Evolutionary conservation across 2,329 filamentous ascomycete genomes (phyloP).

Genomic region (Parascedosporium putredinis): DNA sequence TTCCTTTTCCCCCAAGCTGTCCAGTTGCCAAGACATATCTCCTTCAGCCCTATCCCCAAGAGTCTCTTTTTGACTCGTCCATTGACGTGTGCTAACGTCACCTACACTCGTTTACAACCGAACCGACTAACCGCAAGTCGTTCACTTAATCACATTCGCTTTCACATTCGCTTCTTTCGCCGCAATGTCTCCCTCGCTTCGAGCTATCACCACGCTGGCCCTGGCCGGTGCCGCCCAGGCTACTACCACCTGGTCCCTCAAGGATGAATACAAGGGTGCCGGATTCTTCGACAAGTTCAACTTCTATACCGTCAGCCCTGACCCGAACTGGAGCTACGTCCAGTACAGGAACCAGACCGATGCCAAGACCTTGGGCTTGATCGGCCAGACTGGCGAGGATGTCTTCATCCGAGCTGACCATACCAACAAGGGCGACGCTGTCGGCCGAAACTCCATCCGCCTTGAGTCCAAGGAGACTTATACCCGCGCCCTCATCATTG

Average conservation of each 20-base stretch:
- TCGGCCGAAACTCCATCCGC: conserved; percentile 48
- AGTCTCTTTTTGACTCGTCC: conserved; percentile 1
- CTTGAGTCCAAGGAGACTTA: conserved; percentile 53
- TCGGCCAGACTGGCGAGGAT: conserved; percentile 20
- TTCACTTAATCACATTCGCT: background rate
- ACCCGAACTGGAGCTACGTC: conserved; percentile 58
- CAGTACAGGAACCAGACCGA: conserved; percentile 31
- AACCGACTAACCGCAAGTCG: background rate
- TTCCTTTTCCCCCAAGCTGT: background rate
- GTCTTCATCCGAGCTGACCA: conserved; percentile 31
- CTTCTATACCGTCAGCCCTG: conserved; percentile 28
- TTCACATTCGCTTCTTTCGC: no score
- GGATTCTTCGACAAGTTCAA: conserved; percentile 40
- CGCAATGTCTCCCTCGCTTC: background rate
- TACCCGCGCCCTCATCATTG: conserved; percentile 56
- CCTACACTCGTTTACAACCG: conserved; percentile 1
- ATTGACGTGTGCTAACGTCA: conserved; percentile 6
- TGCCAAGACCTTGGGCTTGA: conserved; percentile 25
- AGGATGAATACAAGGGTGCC: conserved; percentile 9
- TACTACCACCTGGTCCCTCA: conserved; percentile 6
- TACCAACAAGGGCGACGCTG: conserved; percentile 13
- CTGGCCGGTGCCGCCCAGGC: conserved; percentile 1
- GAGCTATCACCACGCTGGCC: conserved; percentile 4
- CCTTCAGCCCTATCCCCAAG: background rate
- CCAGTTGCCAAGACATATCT: background rate